Base-by-base conservation (phyloP, 371 early-diverging fungal genomes). In the Coemansia linderi region DNA sequence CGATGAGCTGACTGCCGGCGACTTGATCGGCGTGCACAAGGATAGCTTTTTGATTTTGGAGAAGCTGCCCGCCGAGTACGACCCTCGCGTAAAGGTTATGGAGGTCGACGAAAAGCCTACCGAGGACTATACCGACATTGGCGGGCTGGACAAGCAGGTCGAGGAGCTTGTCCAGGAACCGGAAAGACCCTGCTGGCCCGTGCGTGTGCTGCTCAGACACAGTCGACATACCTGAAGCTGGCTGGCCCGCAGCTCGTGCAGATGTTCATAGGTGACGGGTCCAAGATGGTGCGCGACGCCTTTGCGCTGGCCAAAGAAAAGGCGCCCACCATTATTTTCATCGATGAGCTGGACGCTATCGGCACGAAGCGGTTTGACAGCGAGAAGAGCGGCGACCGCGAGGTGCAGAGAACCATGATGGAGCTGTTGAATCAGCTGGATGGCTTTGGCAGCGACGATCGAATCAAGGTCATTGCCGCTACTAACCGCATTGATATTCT, bases 201-300 rank as follows among this genome's bases (percentile, higher is more conserved):
- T 68, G 99, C 99, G 8, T 97, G 98, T 81, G 99, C 99, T 3
- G 95, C 96, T 3, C 96, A 97, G 77, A 97, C 99, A 46, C 92
- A 98, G 73, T 93, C 99, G 17, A 92, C 95, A 4, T 99, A 95
- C 83, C 81, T 99, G 60, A 97, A 98, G 73, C 86, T 99, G 44
- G 98, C 99, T 2, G 99, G 99, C 0, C 98, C 99, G 24, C 97
- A 98, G 77, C 89, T 99, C 2, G 99, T 99, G 52, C 99, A 97
- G 83, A 99, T 99, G 99, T 99, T 98, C 84, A 99, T 99, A 74
- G 99, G 99, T 74, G 99, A 99, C 75, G 99, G 99, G 66, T 98
- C 99, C 57, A 94, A 97, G 76, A 86, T 99, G 66, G 99, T 99
- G 12, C 91, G 99, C 41, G 99, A 99, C 79, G 97, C 99, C 3